Evolutionary conservation across 257 asterid genomes (phyloP), one percentile per base, ranked within the genome.

Genomic region (Plantago elongata): DNA sequence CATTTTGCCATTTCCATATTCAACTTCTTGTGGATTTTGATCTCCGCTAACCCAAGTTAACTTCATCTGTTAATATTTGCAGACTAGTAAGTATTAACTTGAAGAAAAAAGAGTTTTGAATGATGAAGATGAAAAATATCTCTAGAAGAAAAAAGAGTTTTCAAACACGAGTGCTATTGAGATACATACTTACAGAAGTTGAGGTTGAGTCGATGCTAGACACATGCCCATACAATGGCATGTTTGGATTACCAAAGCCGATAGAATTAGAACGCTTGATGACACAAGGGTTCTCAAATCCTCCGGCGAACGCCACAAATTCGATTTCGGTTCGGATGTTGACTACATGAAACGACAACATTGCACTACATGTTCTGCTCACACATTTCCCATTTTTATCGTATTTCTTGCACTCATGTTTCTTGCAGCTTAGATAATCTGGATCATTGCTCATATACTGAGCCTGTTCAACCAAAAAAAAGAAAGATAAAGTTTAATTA

Each of bases 21-120:
- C 74, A 54, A 90, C 86, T 67, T 77, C 83, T 42, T 90, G 98
- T 12, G 87, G 77, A 17, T 65, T 69, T 74, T 69, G 15, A 65
- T 75, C 83, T 14, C 96, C 98, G 40, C 98, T 90, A 57, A 88
- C 89, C 98, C 98, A 90, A 4, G 77, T 88, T 51, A 90, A 52
- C 74, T 77, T 82, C 88, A 90, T 79, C 98, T 90, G 76, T 64
- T 40, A n/a, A 42, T 13, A 13, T 60, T 22, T 22, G 27, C 27
- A 22, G 1, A 22, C 27, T 22, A 22, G 27, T 22, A 1, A 22
- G 27, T 2, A 22, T 22, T 22, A 22, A 22, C 27, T 22, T 22
- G 27, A 22, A 22, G 2, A 22, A 22, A 1, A 22, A 22, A 22
- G 27, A 22, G 2, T 22, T 22, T 22, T 22, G 27, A 22, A 22